Conservation (phyloP, 208 protist genomes). For the Leishmania lainsoni region DNA sequence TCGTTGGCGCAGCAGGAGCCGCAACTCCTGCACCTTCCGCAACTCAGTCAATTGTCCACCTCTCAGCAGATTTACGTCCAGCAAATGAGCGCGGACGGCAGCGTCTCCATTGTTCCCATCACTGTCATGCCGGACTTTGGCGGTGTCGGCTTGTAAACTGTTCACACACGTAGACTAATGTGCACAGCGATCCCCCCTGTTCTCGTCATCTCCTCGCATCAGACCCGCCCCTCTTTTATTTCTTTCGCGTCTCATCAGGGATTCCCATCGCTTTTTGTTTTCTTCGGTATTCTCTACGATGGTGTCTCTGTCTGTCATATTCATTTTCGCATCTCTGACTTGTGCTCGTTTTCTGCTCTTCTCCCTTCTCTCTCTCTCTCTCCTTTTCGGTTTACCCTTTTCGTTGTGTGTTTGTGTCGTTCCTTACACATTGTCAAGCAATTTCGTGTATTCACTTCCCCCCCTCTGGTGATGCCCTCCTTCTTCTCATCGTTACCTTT, state of each 20-base stretch:
- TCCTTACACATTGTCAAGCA: neutral
- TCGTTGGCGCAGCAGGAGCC: neutral
- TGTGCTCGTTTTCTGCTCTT: slow-evolving; percentile 18
- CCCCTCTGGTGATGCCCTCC: neutral
- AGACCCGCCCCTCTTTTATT: neutral
- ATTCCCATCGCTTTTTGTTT: neutral
- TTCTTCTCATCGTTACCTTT: slow-evolving; percentile 6
- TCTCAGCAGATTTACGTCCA: slow-evolving; percentile 37
- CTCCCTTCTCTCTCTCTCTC: neutral
- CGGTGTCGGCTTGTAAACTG: neutral
- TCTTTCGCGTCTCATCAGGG: neutral
- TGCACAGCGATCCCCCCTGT: neutral
- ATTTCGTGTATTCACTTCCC: neutral
- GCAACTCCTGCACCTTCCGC: slow-evolving; percentile 2
- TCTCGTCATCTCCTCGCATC: neutral
- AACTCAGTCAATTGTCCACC: slow-evolving; percentile 2
- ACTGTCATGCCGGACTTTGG: slow-evolving; percentile 21
- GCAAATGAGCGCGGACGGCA: slow-evolving; percentile 35
- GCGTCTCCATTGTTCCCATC: slow-evolving; percentile 31
- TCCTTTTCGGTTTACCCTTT: neutral
- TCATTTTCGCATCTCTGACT: neutral
- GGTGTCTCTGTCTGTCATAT: neutral
- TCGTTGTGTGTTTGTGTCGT: slow-evolving; percentile 6
- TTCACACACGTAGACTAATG: neutral
- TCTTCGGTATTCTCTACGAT: neutral